Evolutionary conservation across 495 filamentous ascomycete genomes (phyloP), one percentile per base, ranked within the genome.

Genomic region (Hyaloscypha hepaticicola): DNA sequence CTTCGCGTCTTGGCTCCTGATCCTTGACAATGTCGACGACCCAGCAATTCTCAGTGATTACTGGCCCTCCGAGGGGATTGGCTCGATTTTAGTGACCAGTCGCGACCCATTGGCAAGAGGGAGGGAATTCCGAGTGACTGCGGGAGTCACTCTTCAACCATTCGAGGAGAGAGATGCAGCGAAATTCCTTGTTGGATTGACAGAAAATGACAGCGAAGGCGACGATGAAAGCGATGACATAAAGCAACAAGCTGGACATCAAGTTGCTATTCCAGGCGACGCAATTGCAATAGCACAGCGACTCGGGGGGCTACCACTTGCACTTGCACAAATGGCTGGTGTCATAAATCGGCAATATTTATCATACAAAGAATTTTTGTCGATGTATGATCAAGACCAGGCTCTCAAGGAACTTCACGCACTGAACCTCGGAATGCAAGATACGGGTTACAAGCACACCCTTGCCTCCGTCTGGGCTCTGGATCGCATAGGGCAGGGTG

Each of bases 321-420:
- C 77, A 25, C 73, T 81, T 24, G 68, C 72, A 21, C 78, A 81
- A 65, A 80, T 79, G 74, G 75, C 75, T 6, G 76, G 70, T 52
- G 66, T 79, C 7, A 76, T 78, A 19, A 68, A 63, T 29, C 67
- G 70, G 21, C 67, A 72, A 58, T 61, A 70, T 11, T 65, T 74
- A 2, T 60, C 68, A 14, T 69, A 75, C 22, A 34, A 61, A 26
- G 68, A 76, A 3, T 79, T 77, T 58, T 50, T 72, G 6, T 41
- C 65, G 33, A 45, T 65, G 28, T 79, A 77, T 41, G 58, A 55
- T 14, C 69, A 77, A 25, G 38, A 75, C 27, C 61, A 71, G 34
- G 65, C 69, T 27, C 69, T 61, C 53, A 48, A 28, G 28, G 67
- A 51, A 58, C 66, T 71, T 28, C 73, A 72, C 62, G 60, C 56